Base-by-base conservation (phyloP, 2,329 filamentous ascomycete genomes). In the Colletotrichum somersetense region DNA sequence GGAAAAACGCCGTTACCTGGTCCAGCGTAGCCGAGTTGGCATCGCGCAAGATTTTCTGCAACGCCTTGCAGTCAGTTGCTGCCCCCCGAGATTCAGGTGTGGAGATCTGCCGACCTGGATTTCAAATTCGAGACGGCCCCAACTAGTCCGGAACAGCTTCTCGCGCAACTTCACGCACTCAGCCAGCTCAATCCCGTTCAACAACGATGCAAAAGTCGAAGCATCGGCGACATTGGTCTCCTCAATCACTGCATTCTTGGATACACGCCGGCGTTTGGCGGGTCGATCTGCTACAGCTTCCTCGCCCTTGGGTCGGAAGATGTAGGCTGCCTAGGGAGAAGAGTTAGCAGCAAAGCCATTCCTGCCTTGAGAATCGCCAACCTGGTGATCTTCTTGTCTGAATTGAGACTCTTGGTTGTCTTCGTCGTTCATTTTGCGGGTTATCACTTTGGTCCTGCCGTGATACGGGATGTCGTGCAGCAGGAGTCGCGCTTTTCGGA, bases 101-200 rank as follows among this genome's bases (percentile, higher is more conserved):
- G 38, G 52, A n/a, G 20, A 23, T 30, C 38, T 81, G 78, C 79
- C 62, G 76, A 89, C 89, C 79, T 91, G 87, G 62, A 95, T 91
- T 35, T 89, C 87, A 57, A 81, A 79, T 73, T 94, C 88, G 75
- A 93, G 88, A 50, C 85, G 81, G 2, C 83, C 81, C 94, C 94
- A 96, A 62, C 89, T 84, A 65, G 85, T 81, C 62, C 89, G 82
- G 79, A 91, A 96, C 3, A 89, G 83, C 57, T 85, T 81, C 77
- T 90, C 85, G 30, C 93, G 87, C 63, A 90, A 80, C 10, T 79
- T 79, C 30, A 88, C 84, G 66, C 83, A 85, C 42, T 83, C 83
- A 2, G 83, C 75, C 56, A 79, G 81, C 79, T 92, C 91, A 0
- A 80, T 78, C 4, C 89, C 89, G 70, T 85, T 84, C 10, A 92